These are phyloP conservation scores for Penstemon barbatus DNA, from an alignment of 257 asterid species.

Conservation along the genomic window DNA sequence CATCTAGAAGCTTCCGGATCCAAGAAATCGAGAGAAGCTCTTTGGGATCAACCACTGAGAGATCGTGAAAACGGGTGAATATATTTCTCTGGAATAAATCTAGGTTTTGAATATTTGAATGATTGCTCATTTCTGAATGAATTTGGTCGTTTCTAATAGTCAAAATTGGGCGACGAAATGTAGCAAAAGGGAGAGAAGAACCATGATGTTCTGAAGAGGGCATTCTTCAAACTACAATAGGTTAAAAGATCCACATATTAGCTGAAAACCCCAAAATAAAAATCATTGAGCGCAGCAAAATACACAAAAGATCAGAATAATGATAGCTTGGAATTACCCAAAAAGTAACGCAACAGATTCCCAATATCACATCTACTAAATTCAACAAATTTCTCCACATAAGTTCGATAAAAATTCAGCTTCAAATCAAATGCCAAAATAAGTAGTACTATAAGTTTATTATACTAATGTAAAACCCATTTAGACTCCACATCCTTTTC, in stretches of 20 bases:
- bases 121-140: constrained; percentile 58
- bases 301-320: neutral
- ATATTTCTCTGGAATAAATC: constrained; percentile 62
- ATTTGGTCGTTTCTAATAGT: constrained; percentile 58
- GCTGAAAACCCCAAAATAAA: constrained; percentile 12
- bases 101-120: constrained; percentile 38
- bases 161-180: constrained; percentile 81
- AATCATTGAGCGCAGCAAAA: neutral
- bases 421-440: neutral
- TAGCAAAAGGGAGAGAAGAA: constrained; percentile 61
- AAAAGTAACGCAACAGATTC: no score
- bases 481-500: neutral
- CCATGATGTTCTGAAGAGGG: constrained; percentile 69
- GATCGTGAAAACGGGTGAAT: constrained; percentile 51
- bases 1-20: constrained; percentile 70
- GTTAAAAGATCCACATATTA: constrained; percentile 4
- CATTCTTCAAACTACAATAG: constrained; percentile 43
- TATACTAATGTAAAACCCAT: constrained; percentile 1
- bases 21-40: constrained; percentile 85
- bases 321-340: neutral
- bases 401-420: no score
- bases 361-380: neutral
- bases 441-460: neutral
- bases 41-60: constrained; percentile 46
- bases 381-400: neutral